phyloP scores from a whole-genome alignment of 345 rosid genomes.

The Citrus cavaleriei region DNA sequence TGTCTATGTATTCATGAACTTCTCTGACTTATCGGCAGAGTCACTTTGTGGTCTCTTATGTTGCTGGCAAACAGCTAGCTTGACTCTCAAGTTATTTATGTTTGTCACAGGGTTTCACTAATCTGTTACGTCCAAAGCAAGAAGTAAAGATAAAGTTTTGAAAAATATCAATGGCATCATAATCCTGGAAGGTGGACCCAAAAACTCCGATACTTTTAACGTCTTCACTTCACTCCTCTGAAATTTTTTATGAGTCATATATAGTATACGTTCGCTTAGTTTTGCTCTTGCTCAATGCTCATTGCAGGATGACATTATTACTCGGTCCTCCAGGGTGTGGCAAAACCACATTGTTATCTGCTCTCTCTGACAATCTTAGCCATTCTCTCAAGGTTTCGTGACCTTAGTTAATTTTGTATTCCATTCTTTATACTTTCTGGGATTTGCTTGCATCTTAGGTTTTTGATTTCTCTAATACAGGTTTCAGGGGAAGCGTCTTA shows the following conservation, averaged over 20 bases:
- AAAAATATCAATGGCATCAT: conserved; percentile 16
- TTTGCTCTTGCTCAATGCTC: background rate
- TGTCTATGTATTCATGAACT: no score
- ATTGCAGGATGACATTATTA: conserved; percentile 28
- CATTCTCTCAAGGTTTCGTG: conserved; percentile 29
- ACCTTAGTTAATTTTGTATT: background rate
- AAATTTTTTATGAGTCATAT: background rate
- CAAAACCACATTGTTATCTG: conserved; percentile 29
- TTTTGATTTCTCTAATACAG: no score
- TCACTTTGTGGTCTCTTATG: background rate
- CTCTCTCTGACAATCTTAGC: conserved; percentile 28
- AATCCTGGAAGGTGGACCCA: conserved; percentile 8
- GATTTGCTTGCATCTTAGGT: background rate
- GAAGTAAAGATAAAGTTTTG: background rate
- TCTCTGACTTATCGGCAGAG: no score
- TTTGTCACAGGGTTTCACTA: conserved; percentile 1
- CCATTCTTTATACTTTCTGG: background rate
- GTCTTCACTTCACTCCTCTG: background rate
- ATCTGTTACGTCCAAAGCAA: conserved; percentile 4
- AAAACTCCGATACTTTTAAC: background rate
- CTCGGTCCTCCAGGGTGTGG: conserved; percentile 39
- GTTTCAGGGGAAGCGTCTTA: conserved; percentile 30
- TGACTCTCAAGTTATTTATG: no score
- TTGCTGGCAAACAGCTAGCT: background rate
- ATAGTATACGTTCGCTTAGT: background rate